phyloP scores from a whole-genome alignment of 768 basidiomycete species.

The Galerina sulciceps region DNA sequence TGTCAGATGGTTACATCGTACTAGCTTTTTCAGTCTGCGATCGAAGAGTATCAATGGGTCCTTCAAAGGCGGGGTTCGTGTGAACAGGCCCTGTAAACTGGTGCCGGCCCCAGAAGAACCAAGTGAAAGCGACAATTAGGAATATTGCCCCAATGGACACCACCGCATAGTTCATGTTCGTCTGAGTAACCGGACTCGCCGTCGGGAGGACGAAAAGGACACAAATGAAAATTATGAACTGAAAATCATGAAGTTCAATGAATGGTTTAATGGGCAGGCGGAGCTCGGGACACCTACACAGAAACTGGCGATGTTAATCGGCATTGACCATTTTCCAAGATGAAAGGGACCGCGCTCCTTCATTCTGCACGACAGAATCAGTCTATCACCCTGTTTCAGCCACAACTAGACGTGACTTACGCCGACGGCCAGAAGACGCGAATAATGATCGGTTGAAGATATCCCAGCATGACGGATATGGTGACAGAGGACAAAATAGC shows the following conservation, averaged over 20 bases:
- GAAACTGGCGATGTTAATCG: conserved; percentile 51
- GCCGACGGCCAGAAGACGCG: conserved; percentile 60
- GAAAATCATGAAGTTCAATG: background rate
- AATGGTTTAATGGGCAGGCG: background rate
- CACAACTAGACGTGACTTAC: conserved; percentile 30
- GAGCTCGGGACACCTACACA: conserved; percentile 34
- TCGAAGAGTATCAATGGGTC: background rate
- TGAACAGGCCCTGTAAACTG: conserved; percentile 50
- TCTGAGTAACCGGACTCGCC: conserved; percentile 48
- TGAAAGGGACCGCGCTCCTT: conserved; percentile 52
- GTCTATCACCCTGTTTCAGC: conserved; percentile 9
- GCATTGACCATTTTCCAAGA: conserved; percentile 56
- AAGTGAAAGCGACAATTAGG: conserved; percentile 47
- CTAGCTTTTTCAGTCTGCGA: conserved; percentile 1
- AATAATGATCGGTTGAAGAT: conserved; percentile 60
- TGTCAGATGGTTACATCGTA: background rate
- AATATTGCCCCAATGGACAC: conserved; percentile 53
- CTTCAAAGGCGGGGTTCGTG: conserved; percentile 29
- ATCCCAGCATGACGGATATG: conserved; percentile 61
- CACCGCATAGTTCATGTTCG: conserved; percentile 64
- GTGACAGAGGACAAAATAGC: conserved; percentile 60
- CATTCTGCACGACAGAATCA: conserved; percentile 35
- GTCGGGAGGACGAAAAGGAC: conserved; percentile 60
- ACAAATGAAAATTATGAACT: conserved; percentile 60
- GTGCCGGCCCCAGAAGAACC: conserved; percentile 51